These are phyloP conservation scores for Clathrus columnatus DNA, from an alignment of 768 basidiomycete species.

Conservation along the genomic window DNA sequence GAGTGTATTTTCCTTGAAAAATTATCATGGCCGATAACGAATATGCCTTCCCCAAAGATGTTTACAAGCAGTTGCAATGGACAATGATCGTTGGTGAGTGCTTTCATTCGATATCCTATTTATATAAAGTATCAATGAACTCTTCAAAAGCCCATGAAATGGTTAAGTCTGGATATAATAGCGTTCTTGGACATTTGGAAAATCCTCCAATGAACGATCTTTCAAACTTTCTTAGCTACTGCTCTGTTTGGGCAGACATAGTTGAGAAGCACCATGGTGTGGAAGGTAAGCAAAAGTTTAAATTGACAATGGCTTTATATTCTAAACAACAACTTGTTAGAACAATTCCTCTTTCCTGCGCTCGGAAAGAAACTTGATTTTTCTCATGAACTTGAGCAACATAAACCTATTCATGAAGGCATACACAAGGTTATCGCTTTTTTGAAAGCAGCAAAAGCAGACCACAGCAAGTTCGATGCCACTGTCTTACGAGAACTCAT, in stretches of 20 bases:
- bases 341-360: constrained; percentile 29
- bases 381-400: constrained; percentile 27
- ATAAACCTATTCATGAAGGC: constrained; percentile 25
- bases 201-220: constrained; percentile 28
- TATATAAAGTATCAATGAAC: no score
- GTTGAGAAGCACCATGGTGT: constrained; percentile 30
- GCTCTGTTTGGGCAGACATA: constrained; percentile 28
- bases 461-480: constrained; percentile 25
- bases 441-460: constrained; percentile 19
- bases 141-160: constrained; percentile 25
- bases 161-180: constrained; percentile 29
- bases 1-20: neutral
- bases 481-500: constrained; percentile 22
- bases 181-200: constrained; percentile 26
- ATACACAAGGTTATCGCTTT: constrained; percentile 21
- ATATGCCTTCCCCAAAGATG: neutral
- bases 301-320: neutral
- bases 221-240: constrained; percentile 32
- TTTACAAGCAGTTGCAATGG: neutral
- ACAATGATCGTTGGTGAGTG: neutral
- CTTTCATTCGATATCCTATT: no score
- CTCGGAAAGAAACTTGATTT: constrained; percentile 30
- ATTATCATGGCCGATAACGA: neutral
- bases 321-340: no score
- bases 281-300: constrained; percentile 18